Evolutionary conservation across 257 asterid genomes (phyloP).

Genomic region (Lavandula angustifolia): DNA sequence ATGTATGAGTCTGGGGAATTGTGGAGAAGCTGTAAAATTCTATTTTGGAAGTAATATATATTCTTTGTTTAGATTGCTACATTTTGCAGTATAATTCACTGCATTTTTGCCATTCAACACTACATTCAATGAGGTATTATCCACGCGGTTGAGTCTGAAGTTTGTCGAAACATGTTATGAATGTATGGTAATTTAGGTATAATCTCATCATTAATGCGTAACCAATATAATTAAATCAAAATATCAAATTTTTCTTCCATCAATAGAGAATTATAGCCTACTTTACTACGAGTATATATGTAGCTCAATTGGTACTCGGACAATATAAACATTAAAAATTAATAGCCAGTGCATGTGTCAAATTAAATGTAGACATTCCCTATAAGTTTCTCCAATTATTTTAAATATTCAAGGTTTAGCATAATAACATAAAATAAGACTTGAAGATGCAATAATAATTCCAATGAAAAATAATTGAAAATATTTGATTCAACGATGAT

Average conservation of each 20-base stretch:
- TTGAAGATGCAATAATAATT: conserved; percentile 34
- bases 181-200: conserved; percentile 1
- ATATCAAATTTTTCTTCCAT: neutral
- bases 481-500: conserved; percentile 31
- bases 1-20: neutral
- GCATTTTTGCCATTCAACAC: conserved; percentile 2
- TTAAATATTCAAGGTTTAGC: conserved; percentile 31
- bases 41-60: conserved; percentile 20
- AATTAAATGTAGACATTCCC: conserved; percentile 32
- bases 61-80: conserved; percentile 13
- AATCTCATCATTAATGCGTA: neutral
- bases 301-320: neutral
- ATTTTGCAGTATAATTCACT: neutral
- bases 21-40: conserved; percentile 20
- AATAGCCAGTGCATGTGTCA: conserved; percentile 14
- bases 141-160: neutral
- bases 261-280: too few relatives aligned
- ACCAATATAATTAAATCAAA: neutral
- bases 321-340: neutral
- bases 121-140: conserved; percentile 6
- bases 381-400: conserved; percentile 32
- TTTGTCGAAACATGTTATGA: neutral
- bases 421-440: conserved; percentile 23
- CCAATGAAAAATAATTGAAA: conserved; percentile 16
- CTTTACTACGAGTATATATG: neutral